Evolutionary conservation across 2,329 filamentous ascomycete genomes (phyloP).

Genomic region (Epichloe sibirici): DNA sequence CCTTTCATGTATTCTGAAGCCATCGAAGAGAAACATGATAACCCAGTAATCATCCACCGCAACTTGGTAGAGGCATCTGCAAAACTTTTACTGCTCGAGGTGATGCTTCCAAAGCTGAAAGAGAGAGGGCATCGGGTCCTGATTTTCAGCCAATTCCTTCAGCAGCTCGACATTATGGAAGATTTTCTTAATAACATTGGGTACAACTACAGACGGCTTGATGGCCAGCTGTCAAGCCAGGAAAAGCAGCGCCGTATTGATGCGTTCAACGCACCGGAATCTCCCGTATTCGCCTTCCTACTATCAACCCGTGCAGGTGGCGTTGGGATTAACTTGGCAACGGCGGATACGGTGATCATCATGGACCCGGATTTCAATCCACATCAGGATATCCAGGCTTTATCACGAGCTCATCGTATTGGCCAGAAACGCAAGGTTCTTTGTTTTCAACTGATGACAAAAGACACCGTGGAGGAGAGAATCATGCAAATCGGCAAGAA

Average conservation of each 20-base stretch:
- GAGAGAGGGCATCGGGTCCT: slow-evolving; percentile 81
- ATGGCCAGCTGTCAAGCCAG: slow-evolving; percentile 68
- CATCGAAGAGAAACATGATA: slow-evolving; percentile 70
- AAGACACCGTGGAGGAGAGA: slow-evolving; percentile 80
- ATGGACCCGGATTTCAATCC: slow-evolving; percentile 96
- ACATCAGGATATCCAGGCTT: slow-evolving; percentile 91
- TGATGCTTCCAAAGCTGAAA: slow-evolving; percentile 78
- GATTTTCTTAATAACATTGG: slow-evolving; percentile 75
- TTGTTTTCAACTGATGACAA: slow-evolving; percentile 89
- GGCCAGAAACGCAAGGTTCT: slow-evolving; percentile 93
- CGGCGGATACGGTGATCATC: slow-evolving; percentile 95
- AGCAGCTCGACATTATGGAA: slow-evolving; percentile 79
- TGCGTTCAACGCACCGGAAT: slow-evolving; percentile 77
- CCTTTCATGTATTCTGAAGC: slow-evolving; percentile 87
- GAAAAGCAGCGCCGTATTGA: slow-evolving; percentile 94
- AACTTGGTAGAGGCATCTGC: slow-evolving; percentile 86
- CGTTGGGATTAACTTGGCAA: slow-evolving; percentile 94
- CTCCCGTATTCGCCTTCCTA: slow-evolving; percentile 76
- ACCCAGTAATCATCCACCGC: slow-evolving; percentile 50
- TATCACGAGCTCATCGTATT: slow-evolving; percentile 89
- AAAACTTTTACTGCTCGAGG: slow-evolving; percentile 72
- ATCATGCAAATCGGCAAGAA: slow-evolving; percentile 92
- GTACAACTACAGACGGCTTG: slow-evolving; percentile 65
- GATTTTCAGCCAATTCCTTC: slow-evolving; percentile 91
- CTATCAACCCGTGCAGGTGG: slow-evolving; percentile 90